Evolutionary conservation across 345 rosid species (phyloP), one percentile per base, ranked within the genome.

Genomic region (Populus ilicifolia): DNA sequence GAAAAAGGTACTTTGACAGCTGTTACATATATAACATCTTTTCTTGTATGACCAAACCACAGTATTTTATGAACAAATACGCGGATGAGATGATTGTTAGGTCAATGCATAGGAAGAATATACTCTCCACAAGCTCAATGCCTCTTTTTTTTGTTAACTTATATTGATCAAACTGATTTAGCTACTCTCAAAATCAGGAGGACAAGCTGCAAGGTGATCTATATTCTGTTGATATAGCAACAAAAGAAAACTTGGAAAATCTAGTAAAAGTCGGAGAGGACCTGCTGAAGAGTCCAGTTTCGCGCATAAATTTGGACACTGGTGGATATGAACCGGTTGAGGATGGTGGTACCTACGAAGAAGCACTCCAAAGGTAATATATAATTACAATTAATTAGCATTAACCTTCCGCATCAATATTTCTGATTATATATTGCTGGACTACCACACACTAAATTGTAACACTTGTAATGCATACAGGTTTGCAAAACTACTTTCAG

Each of bases 341-440:
- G 74, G 79, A 81, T 71, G 87, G 83, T 54, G 79, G 79, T 61
- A 88, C 93, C 54, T 84, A 92, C 21, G 88, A 83, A 36, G 84
- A 90, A 78, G 89, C 90, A 13, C 89, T 92, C 62, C 77, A 75
- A 77, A 87, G 88, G 98, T 91, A 43, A 25, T 39, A 27, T 2
- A 8, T 39, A 6, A 1, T 5, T 35, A 39, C 8, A 39, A 6
- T 6, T 1, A 39, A 39, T 39, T 39, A 39, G 41, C 10, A 39
- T 39, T 39, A 7, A 9, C 41, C 41, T 39, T 39, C 41, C 41
- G 41, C 8, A 39, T 39, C 41, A 6, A 2, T 39, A 39, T 8
- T 39, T 39, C 41, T 39, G 41, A 39, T 39, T 39, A 8, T 39
- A 39, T 39, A 39, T 39, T 8, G 10, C 41, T 7, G 2, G 41